phyloP scores from a whole-genome alignment of 2,329 filamentous ascomycete species.

The Rhynchosporium agropyri region DNA sequence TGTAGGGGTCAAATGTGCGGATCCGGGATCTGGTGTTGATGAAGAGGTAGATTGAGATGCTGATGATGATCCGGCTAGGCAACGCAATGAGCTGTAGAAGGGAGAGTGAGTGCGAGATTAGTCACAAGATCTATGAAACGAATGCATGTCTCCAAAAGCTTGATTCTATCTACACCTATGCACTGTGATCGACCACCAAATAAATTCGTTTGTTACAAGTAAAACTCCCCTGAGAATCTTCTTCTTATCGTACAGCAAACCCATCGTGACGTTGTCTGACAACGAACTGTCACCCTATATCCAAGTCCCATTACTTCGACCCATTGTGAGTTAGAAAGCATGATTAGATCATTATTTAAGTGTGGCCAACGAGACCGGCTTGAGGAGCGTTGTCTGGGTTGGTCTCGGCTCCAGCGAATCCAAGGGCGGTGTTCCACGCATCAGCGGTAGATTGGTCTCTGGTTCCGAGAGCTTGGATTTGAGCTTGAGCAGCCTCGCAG shows the following conservation, averaged over 20 bases:
- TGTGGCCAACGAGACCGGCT: constrained; percentile 38
- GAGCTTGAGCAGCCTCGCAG: constrained; percentile 55
- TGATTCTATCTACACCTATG: constrained; percentile 10
- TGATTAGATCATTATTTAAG: constrained; percentile 23
- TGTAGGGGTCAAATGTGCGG: no score
- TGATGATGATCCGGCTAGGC: no score
- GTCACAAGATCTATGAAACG: background rate
- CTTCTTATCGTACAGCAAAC: background rate
- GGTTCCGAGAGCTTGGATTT: constrained; percentile 54
- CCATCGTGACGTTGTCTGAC: background rate
- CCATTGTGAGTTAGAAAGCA: constrained; percentile 5
- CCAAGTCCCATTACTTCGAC: constrained; percentile 10
- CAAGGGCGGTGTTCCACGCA: constrained; percentile 46
- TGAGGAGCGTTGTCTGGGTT: constrained; percentile 41
- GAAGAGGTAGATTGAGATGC: no score
- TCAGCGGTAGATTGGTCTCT: constrained; percentile 52
- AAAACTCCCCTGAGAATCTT: constrained; percentile 4
- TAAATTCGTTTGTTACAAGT: constrained; percentile 9
- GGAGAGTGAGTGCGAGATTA: no score
- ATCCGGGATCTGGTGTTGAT: no score
- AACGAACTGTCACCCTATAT: background rate
- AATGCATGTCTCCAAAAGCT: background rate
- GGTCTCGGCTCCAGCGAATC: constrained; percentile 41
- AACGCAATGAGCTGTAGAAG: no score
- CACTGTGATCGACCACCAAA: background rate